Evolutionary conservation across 129 eudicot genomes (phyloP), one percentile per base, ranked within the genome.

Genomic region (Ambrosia artemisiifolia): DNA sequence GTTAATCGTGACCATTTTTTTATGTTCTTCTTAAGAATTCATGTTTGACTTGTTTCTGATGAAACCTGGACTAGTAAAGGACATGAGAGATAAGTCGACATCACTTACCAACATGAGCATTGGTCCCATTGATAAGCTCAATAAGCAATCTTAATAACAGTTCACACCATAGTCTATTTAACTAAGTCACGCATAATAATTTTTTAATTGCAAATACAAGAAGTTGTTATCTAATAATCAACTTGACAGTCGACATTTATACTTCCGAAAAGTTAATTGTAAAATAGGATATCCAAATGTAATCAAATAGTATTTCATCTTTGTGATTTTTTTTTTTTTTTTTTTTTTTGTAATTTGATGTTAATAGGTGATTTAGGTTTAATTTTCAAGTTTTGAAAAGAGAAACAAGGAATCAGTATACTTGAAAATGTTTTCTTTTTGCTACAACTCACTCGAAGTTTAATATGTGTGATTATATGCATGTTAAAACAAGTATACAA

Each of bases 11-110:
- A 63, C 32, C 53, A 35, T 49, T 73, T 48, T 73, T 18, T 63
- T 62, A 49, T 50, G 28, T 36, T 33, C 40, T 5, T 35, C 70
- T 49, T n/a, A 61, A 62, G 44, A 33, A 5, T 48, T 49, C 16
- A 48, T 35, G 48, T 63, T 49, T 63, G 71, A 74, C 65, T 59
- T 59, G 30, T 48, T 72, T 36, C n/a, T 0, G 48, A 33, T 72
- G 47, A 12, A 57, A 59, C 65, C 4, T 43, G 7, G 24, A 67
- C 72, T 13, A 59, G 33, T 28, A 72, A 57, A 24, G 5, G 33
- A 44, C 36, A 32, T 20, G 63, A 63, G 46, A 36, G 61, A 30
- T 59, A 2, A 56, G 57, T 57, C 46, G 12, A 72, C 68, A 59
- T 40, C 55, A n/a, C 7, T 71, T 55, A 24, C 43, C 75, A 19